Conservation (phyloP, 441 rosid genomes). For the Pelargonium myrrhifolium region DNA sequence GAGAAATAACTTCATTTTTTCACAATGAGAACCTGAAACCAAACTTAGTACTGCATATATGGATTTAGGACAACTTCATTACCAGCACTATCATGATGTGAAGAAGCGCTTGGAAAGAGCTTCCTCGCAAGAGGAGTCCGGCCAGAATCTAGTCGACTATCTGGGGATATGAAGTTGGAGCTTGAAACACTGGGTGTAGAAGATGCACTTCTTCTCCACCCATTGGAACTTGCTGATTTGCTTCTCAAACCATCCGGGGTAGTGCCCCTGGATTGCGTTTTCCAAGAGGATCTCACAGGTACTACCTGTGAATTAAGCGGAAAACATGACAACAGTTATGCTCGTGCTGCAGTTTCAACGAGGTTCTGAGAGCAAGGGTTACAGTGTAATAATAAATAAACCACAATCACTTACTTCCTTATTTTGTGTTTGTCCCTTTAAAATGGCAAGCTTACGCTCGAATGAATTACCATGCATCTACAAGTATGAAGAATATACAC, state of each 20-base stretch:
- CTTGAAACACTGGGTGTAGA: slow-evolving; percentile 30
- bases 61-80: slow-evolving; percentile 16
- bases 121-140: slow-evolving; percentile 37
- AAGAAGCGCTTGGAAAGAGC: slow-evolving; percentile 43
- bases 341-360: slow-evolving; percentile 1
- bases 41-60: neutral
- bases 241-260: slow-evolving; percentile 48
- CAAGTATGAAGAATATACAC: slow-evolving; percentile 13
- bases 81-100: slow-evolving; percentile 30
- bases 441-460: slow-evolving; percentile 68
- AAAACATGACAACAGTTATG: slow-evolving; percentile 3
- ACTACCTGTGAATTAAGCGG: slow-evolving; percentile 31
- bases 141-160: slow-evolving; percentile 27
- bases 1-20: neutral
- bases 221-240: slow-evolving; percentile 49
- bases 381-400: slow-evolving; percentile 6
- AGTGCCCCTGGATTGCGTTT: slow-evolving; percentile 33
- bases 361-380: neutral
- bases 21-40: neutral
- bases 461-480: slow-evolving; percentile 92
- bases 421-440: slow-evolving; percentile 56
- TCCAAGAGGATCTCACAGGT: slow-evolving; percentile 42
- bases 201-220: slow-evolving; percentile 38
- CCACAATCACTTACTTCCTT: slow-evolving; percentile 42
- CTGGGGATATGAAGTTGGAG: slow-evolving; percentile 31